A percentile compares a stretch with the other conserved stretches of the same genome.
These are phyloP conservation scores for Alternaria conjuncta DNA, from an alignment of 2,329 filamentous ascomycete genomes.

Conservation along the genomic window DNA sequence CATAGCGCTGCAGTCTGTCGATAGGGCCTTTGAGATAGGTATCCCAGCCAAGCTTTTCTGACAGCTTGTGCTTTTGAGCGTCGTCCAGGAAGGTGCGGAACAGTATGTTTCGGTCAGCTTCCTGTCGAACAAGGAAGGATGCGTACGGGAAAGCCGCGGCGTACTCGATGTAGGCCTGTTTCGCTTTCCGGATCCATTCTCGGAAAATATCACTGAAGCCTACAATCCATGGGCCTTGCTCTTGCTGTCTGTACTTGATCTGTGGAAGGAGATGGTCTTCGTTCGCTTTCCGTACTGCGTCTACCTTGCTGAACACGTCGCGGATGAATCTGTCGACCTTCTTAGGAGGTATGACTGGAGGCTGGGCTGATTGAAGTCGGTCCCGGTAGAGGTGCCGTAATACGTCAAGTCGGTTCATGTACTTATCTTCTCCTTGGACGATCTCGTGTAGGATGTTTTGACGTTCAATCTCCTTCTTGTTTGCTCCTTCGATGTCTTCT, in stretches of 20 bases:
- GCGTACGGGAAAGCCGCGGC: slow-evolving; percentile 86
- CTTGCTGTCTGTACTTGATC: slow-evolving; percentile 94
- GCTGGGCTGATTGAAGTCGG: slow-evolving; percentile 73
- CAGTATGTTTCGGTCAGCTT: slow-evolving; percentile 81
- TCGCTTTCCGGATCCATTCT: slow-evolving; percentile 97
- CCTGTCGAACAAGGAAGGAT: slow-evolving; percentile 80
- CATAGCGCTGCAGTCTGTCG: slow-evolving; percentile 88
- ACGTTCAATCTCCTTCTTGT: slow-evolving; percentile 87
- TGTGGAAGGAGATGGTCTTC: slow-evolving; percentile 91
- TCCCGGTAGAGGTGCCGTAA: slow-evolving; percentile 86
- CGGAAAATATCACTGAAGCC: slow-evolving; percentile 97
- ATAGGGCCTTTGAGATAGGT: slow-evolving; percentile 94
- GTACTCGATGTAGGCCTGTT: slow-evolving; percentile 87
- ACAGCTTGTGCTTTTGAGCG: slow-evolving; percentile 77
- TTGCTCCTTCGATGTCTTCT: slow-evolving; percentile 72
- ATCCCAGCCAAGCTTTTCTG: slow-evolving; percentile 87
- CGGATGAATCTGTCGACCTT: slow-evolving; percentile 79
- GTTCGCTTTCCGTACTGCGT: slow-evolving; percentile 87
- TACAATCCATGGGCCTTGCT: slow-evolving; percentile 91
- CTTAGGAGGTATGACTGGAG: slow-evolving; percentile 80
- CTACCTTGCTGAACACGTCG: slow-evolving; percentile 89
- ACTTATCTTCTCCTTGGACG: slow-evolving; percentile 89
- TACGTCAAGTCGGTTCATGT: slow-evolving; percentile 87
- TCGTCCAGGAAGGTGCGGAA: slow-evolving; percentile 87
- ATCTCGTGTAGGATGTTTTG: slow-evolving; percentile 97